Base-by-base conservation (phyloP, 176 grass and related monocot genomes). In the Musa acuminata region DNA sequence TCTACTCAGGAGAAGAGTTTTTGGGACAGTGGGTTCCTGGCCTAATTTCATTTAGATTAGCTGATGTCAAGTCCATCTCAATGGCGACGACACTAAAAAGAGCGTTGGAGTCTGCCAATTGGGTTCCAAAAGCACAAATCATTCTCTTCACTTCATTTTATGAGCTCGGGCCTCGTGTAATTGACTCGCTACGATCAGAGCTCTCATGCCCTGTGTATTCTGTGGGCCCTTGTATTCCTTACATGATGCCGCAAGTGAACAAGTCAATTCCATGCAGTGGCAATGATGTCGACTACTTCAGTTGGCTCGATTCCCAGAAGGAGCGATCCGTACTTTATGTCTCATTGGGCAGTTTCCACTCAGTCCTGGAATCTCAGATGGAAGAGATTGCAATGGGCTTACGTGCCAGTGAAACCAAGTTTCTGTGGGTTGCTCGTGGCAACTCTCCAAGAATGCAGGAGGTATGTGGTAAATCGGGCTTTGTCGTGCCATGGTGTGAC, bases 61-160 rank as follows among this genome's bases (percentile, higher is more conserved):
- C 57, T 72, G 85, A 80, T 49, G 68, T 72, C 27, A 58, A 58
- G 59, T 65, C 82, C 49, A 14, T 75, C 50, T 59, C 79, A 2
- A 8, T 50, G 4, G 72, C 11, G 62, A 55, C 4, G 3, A 26
- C 25, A 22, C 23, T 81, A 5, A 10, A 29, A 1, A 16, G 24
- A 11, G 49, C 68, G 50, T 49, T 77, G 75, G 23, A 29, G 25
- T 51, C 55, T 58, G 35, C 78, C 19, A 11, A 24, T 52, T 72
- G 69, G 57, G 13, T 81, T 53, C 62, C 57, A 27, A 83, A 83
- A 81, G 78, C 81, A 49, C 83, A 78, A 63, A 73, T 51, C 51
- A 49, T 89, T 63, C 68, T 89, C 54, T 89, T 89, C 77, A 78
- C 72, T 49, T 86, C 87, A 6, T 90, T 79, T 17, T 84, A 90